Percentiles rank a stretch among this genome's conserved stretches.
phyloP scores from a whole-genome alignment of 1,139 yeast genomes.

The Suhomyces wounanorum region DNA sequence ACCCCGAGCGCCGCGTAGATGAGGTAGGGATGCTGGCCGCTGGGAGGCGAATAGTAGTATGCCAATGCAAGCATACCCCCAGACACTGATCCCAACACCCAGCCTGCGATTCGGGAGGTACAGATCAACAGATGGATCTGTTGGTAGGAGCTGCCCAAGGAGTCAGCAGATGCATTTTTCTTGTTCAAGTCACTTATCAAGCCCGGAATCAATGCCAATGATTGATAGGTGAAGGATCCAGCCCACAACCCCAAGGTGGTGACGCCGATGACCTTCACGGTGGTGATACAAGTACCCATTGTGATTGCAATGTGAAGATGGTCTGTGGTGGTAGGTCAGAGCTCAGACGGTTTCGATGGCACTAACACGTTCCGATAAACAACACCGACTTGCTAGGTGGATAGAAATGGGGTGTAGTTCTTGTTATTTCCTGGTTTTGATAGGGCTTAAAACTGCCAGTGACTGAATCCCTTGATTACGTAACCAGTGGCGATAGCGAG shows the following conservation, averaged over 20 bases:
- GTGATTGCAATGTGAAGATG: not conserved
- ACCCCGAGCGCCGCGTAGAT: slow-evolving; percentile 56
- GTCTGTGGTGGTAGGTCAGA: not conserved
- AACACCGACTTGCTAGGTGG: not conserved
- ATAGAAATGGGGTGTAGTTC: not conserved
- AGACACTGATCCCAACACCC: slow-evolving; percentile 39
- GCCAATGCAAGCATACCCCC: slow-evolving; percentile 45
- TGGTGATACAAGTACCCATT: slow-evolving; percentile 52
- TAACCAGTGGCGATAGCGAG: not conserved
- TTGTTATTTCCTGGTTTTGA: not conserved
- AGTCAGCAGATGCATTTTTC: slow-evolving; percentile 8
- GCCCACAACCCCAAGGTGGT: slow-evolving; percentile 55
- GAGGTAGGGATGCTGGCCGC: slow-evolving; percentile 58
- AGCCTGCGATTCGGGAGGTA: slow-evolving; percentile 31
- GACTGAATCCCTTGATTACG: slow-evolving; percentile 11
- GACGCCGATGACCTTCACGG: slow-evolving; percentile 53
- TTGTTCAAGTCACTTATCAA: slow-evolving; percentile 33
- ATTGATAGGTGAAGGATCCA: slow-evolving; percentile 41
- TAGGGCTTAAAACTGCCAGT: slow-evolving; percentile 1
- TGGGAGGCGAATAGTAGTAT: slow-evolving; percentile 40
- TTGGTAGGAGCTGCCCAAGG: slow-evolving; percentile 8
- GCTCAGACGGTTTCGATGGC: not conserved
- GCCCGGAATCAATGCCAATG: slow-evolving; percentile 37
- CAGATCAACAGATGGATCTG: slow-evolving; percentile 12
- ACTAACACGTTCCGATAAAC: not conserved